These are phyloP conservation scores for Orbilia quercus DNA, from an alignment of 2,329 filamentous ascomycete genomes.

Conservation along the genomic window DNA sequence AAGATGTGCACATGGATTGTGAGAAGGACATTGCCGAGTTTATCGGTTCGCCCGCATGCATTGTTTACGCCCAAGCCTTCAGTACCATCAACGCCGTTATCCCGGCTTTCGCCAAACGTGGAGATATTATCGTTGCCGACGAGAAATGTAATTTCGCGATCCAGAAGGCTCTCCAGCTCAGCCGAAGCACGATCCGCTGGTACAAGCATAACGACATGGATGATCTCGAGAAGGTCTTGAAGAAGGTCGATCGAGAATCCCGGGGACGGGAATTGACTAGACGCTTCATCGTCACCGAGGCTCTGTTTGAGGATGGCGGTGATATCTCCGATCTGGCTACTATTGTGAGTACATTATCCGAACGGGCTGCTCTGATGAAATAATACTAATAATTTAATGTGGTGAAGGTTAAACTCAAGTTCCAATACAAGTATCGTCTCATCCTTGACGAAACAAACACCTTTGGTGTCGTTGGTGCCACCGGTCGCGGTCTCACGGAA, in stretches of 20 bases:
- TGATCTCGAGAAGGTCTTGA: conserved; percentile 85
- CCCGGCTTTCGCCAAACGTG: conserved; percentile 94
- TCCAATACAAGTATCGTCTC: conserved; percentile 96
- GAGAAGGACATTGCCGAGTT: conserved; percentile 93
- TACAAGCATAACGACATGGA: conserved; percentile 97
- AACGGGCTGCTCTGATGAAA: conserved; percentile 32
- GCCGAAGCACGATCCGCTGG: conserved; percentile 89
- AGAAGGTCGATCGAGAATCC: conserved; percentile 87
- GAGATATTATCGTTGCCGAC: conserved; percentile 96
- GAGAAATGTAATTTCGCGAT: conserved; percentile 93
- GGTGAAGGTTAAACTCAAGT: conserved; percentile 83
- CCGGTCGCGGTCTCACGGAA: conserved; percentile 91
- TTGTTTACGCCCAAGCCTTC: conserved; percentile 95
- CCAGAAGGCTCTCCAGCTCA: conserved; percentile 92
- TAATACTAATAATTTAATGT: conserved; percentile 26
- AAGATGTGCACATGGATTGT: conserved; percentile 97
- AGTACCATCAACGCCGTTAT: conserved; percentile 97
- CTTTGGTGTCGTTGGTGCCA: conserved; percentile 91
- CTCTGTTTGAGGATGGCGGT: conserved; percentile 88
- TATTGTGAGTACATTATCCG: conserved; percentile 71
- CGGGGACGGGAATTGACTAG: conserved; percentile 85
- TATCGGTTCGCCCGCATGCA: conserved; percentile 86
- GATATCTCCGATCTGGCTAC: conserved; percentile 86
- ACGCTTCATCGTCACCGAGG: conserved; percentile 95
- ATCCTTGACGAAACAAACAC: conserved; percentile 98